Evolutionary conservation across 805 yeast genomes (phyloP).

Genomic region (Starmerella asiatica): DNA sequence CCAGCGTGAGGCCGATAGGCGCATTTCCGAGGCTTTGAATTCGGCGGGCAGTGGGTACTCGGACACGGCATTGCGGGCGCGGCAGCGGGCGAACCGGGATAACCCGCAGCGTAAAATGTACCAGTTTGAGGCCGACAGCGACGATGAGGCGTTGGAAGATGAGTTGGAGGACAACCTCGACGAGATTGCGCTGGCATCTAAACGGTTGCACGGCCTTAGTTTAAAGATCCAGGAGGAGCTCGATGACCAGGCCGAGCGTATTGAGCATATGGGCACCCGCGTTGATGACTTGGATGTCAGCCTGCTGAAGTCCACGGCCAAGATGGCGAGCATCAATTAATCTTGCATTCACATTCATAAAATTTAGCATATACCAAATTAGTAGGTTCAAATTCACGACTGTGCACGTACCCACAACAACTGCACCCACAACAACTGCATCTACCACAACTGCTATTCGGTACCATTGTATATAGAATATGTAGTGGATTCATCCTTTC

Average conservation of each 20-base stretch:
- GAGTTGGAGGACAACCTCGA: conserved; percentile 76
- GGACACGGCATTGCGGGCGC: conserved; percentile 32
- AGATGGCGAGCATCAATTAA: conserved; percentile 35
- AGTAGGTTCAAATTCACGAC: background rate
- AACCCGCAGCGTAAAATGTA: conserved; percentile 26
- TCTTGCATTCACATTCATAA: background rate
- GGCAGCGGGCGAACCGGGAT: conserved; percentile 38
- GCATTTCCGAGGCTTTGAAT: conserved; percentile 42
- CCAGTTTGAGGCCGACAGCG: conserved; percentile 61
- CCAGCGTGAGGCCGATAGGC: conserved; percentile 51
- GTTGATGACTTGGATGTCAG: conserved; percentile 75
- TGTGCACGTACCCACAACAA: too few relatives aligned
- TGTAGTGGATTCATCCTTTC: too few relatives aligned
- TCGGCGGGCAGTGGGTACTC: conserved; percentile 18
- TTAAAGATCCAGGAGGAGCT: conserved; percentile 62
- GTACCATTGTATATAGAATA: too few relatives aligned
- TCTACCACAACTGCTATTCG: too few relatives aligned
- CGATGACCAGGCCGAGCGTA: conserved; percentile 58
- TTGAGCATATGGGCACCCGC: conserved; percentile 65
- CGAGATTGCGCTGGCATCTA: conserved; percentile 55
- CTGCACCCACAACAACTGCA: background rate
- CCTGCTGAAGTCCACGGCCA: conserved; percentile 61
- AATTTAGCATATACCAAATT: background rate
- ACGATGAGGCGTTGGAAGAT: conserved; percentile 84
- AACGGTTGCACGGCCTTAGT: conserved; percentile 61